phyloP scores from a whole-genome alignment of 2,329 filamentous ascomycete genomes.

The Penicillium janthinellum region DNA sequence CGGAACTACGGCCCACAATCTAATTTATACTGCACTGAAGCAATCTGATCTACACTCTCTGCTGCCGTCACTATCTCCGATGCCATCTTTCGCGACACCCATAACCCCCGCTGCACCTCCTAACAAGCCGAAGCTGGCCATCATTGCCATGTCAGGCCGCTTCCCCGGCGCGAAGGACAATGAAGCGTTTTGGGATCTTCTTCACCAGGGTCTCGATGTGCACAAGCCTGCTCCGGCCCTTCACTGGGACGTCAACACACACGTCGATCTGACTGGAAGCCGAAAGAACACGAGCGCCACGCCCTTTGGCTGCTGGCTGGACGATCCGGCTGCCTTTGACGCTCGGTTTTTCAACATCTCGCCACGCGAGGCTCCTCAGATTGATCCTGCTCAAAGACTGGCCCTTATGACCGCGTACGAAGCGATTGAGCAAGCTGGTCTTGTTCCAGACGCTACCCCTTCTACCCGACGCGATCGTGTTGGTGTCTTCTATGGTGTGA shows the following conservation, averaged over 20 bases:
- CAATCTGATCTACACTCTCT: background rate
- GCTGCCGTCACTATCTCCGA: background rate
- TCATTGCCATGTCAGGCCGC: constrained; percentile 13
- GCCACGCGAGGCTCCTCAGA: constrained; percentile 68
- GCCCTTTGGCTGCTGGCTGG: constrained; percentile 42
- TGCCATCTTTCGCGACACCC: too few species aligned
- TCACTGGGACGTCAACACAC: constrained; percentile 33
- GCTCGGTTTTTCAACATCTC: constrained; percentile 54
- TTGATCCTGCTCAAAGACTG: constrained; percentile 76
- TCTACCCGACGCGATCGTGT: constrained; percentile 40
- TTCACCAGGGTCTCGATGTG: constrained; percentile 37
- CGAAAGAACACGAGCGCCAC: constrained; percentile 33
- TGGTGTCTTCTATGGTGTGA: constrained; percentile 72
- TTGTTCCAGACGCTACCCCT: constrained; percentile 65
- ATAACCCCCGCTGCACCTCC: too few species aligned
- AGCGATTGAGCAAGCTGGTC: constrained; percentile 73
- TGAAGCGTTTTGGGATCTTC: constrained; percentile 41
- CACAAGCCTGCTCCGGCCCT: constrained; percentile 22
- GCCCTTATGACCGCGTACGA: constrained; percentile 77
- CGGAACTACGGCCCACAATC: background rate
- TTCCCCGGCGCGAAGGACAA: constrained; percentile 19
- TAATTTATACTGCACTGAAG: background rate
- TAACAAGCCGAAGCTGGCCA: background rate
- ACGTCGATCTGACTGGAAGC: constrained; percentile 39
- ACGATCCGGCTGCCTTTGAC: constrained; percentile 43